Evolutionary conservation across 2,329 filamentous ascomycete species (phyloP), one percentile per base, ranked within the genome.

Genomic region (Cercospora citrullina): DNA sequence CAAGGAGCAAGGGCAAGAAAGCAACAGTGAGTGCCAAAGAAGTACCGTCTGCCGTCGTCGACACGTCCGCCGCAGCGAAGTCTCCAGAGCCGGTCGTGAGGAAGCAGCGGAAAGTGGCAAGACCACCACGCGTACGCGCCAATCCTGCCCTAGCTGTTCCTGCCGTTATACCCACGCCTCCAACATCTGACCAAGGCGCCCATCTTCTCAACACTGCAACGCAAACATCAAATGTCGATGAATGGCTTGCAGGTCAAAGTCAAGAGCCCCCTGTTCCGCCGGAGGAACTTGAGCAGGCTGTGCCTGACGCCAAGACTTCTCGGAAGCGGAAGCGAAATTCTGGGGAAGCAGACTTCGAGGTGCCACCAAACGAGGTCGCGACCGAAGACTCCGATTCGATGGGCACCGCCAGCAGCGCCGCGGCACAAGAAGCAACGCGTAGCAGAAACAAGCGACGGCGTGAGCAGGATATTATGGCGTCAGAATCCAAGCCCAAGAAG

Each of bases 241-340:
- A 59, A 21, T 65, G 66, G 66, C 65, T 67, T 33, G 65, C 61
- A 16, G 60, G 61, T 26, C 65, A 67, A 48, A 55, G 58, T 30
- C 60, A 67, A 57, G 66, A 68, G 48, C 59, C 57, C 31, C 62
- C 62, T 26, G 33, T 68, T 8, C 66, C 66, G 21, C 66, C 58
- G 33, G 66, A 64, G 36, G 63, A 65, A 23, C 62, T 33, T 3
- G 57, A 65, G 8, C 9, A 21, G 30, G 3, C 48, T 28, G 48
- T 53, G 23, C 48, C 23, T 28, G 23, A 31, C 59, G 64, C 45
- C 64, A 65, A 65, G 64, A 55, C 45, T 30, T 60, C 39, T 33
- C 67, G 70, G 9, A 71, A 67, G 55, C 70, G 70, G 14, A 67
- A 55, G 45, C 69, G 67, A n/a, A 61, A 65, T 23, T 64, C 66